Evolutionary conservation across 371 early-diverging fungal genomes (phyloP).

Genomic region (Actinomucor elegans): DNA sequence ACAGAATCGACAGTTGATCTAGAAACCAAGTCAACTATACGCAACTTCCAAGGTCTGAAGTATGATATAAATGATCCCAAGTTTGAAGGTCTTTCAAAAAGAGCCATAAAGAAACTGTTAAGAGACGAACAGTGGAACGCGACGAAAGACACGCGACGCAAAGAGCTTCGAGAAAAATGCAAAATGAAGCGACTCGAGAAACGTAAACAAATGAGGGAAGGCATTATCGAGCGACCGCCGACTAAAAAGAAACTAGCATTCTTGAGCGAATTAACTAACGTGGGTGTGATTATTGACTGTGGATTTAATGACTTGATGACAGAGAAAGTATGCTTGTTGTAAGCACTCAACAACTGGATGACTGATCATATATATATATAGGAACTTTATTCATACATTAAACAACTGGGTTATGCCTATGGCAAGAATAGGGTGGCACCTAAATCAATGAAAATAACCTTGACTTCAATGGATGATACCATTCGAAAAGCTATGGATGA

Average conservation of each 20-base stretch:
- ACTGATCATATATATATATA: neutral
- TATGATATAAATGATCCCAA: slow-evolving; percentile 41
- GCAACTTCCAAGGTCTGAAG: slow-evolving; percentile 26
- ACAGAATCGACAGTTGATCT: too few species aligned
- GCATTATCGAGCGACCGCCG: slow-evolving; percentile 26
- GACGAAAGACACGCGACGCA: slow-evolving; percentile 27
- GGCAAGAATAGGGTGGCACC: slow-evolving; percentile 55
- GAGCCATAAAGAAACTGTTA: slow-evolving; percentile 36
- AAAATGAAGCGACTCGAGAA: slow-evolving; percentile 27
- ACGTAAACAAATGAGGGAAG: slow-evolving; percentile 27
- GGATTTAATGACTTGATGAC: slow-evolving; percentile 77
- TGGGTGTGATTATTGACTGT: slow-evolving; percentile 70
- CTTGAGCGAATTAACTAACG: slow-evolving; percentile 21
- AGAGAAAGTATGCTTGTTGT: slow-evolving; percentile 66
- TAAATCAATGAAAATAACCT: slow-evolving; percentile 47
- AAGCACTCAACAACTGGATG: neutral
- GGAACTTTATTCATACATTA: slow-evolving; percentile 41
- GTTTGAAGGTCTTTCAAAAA: slow-evolving; percentile 38
- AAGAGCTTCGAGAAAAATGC: slow-evolving; percentile 28
- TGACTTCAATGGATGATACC: slow-evolving; percentile 45
- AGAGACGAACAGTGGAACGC: slow-evolving; percentile 38
- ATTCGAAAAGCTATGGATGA: slow-evolving; percentile 36
- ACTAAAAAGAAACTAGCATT: slow-evolving; percentile 27
- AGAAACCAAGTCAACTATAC: slow-evolving; percentile 6
- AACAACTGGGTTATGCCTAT: slow-evolving; percentile 30